Base-by-base conservation (phyloP, 345 rosid species). In the Eucalyptus marginata region DNA sequence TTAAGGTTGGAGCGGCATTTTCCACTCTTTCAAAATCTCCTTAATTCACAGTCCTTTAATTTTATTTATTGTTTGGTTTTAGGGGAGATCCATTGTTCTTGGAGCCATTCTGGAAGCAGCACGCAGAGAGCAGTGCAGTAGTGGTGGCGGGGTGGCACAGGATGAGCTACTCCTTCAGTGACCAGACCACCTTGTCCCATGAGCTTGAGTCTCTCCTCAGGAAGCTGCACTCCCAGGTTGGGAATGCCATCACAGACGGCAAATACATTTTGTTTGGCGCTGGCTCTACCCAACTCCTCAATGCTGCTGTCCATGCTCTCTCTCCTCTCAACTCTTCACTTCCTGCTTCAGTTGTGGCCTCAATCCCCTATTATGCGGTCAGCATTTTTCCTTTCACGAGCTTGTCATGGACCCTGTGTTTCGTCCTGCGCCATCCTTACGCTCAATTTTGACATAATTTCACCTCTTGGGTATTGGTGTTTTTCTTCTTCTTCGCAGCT, bases 201-300 rank as follows among this genome's bases (percentile, higher is more conserved):
- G 92, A 93, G 87, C 96, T 96, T 18, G 94, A 93, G 50, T 92
- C 47, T 31, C 90, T 66, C 86, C 93, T 95, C 89, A 92, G 93
- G 12, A 89, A 91, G 46, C 87, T 96, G 46, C 99, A 96, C 86
- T 71, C 88, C 58, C 14, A 80, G 40, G 93, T 93, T 13, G 96
- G 97, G 86, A 95, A 95, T 66, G 96, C 98, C 49, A 90, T 92
- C 11, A 91, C 97, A 10, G 90, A 93, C 3, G 90, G 93, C 49
- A 93, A 90, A 90, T 95, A 49, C 44, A 79, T 96, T 13, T 8
- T 93, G 25, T 95, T 94, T 51, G 98, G 99, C 22, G 91, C 90
- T 18, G 98, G 99, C 59, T 91, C 95, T 6, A 96, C 96, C 62
- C 96, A 95, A 43, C 93, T 97, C 83, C 94, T 97, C 33, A 92